Evolutionary conservation across 352 stramenopile genomes (phyloP).

Genomic region (Phytophthora fragariaefolia): DNA sequence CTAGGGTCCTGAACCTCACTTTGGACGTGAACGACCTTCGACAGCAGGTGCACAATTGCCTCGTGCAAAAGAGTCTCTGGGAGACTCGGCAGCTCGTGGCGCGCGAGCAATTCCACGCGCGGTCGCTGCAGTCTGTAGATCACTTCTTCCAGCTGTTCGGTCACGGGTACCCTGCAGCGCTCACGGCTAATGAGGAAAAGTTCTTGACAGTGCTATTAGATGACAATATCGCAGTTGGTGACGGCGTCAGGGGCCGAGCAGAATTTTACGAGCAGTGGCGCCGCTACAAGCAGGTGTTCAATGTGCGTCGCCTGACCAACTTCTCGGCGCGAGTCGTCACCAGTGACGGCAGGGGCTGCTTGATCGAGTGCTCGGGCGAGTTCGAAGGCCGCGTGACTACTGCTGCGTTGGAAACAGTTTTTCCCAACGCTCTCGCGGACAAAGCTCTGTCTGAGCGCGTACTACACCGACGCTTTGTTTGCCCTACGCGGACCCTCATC

Average conservation of each 20-base stretch:
- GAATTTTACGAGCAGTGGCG: slow-evolving; percentile 55
- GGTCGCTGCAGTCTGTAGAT: slow-evolving; percentile 29
- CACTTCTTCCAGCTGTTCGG: slow-evolving; percentile 48
- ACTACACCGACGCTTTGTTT: slow-evolving; percentile 30
- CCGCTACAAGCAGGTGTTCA: slow-evolving; percentile 53
- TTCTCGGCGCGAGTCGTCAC: slow-evolving; percentile 32
- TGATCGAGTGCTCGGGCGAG: slow-evolving; percentile 38
- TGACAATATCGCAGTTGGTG: slow-evolving; percentile 32
- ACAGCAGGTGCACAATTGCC: slow-evolving; percentile 37
- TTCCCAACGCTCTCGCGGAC: slow-evolving; percentile 31
- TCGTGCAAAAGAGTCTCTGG: slow-evolving; percentile 27
- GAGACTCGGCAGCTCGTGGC: slow-evolving; percentile 35
- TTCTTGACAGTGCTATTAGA: slow-evolving; percentile 35
- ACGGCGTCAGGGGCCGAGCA: slow-evolving; percentile 13
- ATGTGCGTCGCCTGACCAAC: slow-evolving; percentile 24
- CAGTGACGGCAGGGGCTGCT: slow-evolving; percentile 27
- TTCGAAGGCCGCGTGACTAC: slow-evolving; percentile 36
- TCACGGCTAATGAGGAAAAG: slow-evolving; percentile 8
- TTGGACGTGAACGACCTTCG: slow-evolving; percentile 35
- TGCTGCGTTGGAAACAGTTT: slow-evolving; percentile 31
- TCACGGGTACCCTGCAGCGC: slow-evolving; percentile 20
- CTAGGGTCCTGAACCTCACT: slow-evolving; percentile 30
- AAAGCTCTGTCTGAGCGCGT: slow-evolving; percentile 17
- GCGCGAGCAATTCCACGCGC: slow-evolving; percentile 36
- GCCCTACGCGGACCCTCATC: slow-evolving; percentile 42